A percentile compares a stretch with the other conserved stretches of the same genome.
phyloP scores from a whole-genome alignment of 345 rosid genomes.

The Eucalyptus coolabah region DNA sequence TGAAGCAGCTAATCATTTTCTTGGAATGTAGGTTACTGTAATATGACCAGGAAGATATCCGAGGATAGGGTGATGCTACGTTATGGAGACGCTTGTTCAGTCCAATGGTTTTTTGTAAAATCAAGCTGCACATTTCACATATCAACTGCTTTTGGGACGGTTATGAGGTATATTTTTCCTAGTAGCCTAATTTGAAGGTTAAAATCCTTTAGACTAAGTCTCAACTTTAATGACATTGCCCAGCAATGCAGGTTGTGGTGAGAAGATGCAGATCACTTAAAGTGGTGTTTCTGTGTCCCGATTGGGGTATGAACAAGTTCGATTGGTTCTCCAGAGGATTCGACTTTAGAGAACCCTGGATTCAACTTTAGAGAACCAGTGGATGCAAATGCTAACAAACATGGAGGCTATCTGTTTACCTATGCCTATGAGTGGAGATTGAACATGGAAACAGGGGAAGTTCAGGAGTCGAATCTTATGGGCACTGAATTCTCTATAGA shows the following conservation, averaged over 20 bases:
- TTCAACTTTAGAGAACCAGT: too few relatives aligned
- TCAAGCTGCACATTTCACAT: conserved; percentile 26
- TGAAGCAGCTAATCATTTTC: not conserved
- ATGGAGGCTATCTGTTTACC: too few relatives aligned
- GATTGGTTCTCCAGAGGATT: too few relatives aligned
- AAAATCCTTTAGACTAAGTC: too few relatives aligned
- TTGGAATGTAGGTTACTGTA: conserved; percentile 13
- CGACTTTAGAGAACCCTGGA: too few relatives aligned
- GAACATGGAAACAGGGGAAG: conserved; percentile 19
- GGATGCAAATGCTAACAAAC: too few relatives aligned
- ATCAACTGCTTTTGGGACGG: conserved; percentile 26
- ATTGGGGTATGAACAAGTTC: too few relatives aligned
- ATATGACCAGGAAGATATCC: conserved; percentile 13
- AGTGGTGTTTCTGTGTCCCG: too few relatives aligned
- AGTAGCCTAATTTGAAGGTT: too few relatives aligned
- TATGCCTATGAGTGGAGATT: not conserved
- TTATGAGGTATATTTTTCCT: not conserved
- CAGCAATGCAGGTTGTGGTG: too few relatives aligned
- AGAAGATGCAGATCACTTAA: too few relatives aligned
- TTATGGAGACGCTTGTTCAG: conserved; percentile 22
- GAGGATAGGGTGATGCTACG: conserved; percentile 40
- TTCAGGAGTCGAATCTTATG: conserved; percentile 8
- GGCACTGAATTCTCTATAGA: conserved; percentile 20
- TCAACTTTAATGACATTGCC: too few relatives aligned
- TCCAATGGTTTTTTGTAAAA: conserved; percentile 26